Evolutionary conservation across 2,329 filamentous ascomycete species (phyloP).

Genomic region (Fusarium anthophilum): DNA sequence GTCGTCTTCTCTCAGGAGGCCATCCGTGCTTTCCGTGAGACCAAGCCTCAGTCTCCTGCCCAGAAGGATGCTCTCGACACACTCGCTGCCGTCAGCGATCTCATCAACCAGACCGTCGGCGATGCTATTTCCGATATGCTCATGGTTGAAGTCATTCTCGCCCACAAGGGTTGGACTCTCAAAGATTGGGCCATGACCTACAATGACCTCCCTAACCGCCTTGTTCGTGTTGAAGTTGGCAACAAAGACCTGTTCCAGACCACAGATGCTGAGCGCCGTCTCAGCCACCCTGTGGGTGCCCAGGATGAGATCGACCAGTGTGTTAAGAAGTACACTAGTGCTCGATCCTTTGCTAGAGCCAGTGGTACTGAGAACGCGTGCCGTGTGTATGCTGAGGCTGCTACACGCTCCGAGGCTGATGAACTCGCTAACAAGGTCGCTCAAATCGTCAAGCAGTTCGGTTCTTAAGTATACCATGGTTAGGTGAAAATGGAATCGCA

Average conservation of each 20-base stretch:
- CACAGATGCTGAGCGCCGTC: constrained; percentile 88
- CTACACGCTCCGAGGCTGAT: constrained; percentile 87
- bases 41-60: constrained; percentile 87
- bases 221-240: constrained; percentile 90
- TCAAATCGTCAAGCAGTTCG: constrained; percentile 72
- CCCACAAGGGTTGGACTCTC: constrained; percentile 91
- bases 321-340: constrained; percentile 90
- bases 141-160: constrained; percentile 93
- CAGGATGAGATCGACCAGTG: constrained; percentile 88
- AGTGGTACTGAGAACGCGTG: constrained; percentile 97
- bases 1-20: constrained; percentile 92
- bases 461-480: constrained; percentile 40
- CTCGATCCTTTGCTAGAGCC: constrained; percentile 88
- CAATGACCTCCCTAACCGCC: constrained; percentile 90
- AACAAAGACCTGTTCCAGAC: constrained; percentile 92
- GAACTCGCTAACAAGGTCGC: constrained; percentile 88
- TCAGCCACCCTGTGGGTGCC: constrained; percentile 80
- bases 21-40: constrained; percentile 78
- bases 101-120: constrained; percentile 98
- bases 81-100: constrained; percentile 81
- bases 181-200: constrained; percentile 95
- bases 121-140: constrained; percentile 97
- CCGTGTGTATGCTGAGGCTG: constrained; percentile 94
- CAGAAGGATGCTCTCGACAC: constrained; percentile 90
- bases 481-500: constrained; percentile 11